These are phyloP conservation scores for Diaporthe vexans DNA, from an alignment of 2,329 filamentous ascomycete species.

Conservation along the genomic window DNA sequence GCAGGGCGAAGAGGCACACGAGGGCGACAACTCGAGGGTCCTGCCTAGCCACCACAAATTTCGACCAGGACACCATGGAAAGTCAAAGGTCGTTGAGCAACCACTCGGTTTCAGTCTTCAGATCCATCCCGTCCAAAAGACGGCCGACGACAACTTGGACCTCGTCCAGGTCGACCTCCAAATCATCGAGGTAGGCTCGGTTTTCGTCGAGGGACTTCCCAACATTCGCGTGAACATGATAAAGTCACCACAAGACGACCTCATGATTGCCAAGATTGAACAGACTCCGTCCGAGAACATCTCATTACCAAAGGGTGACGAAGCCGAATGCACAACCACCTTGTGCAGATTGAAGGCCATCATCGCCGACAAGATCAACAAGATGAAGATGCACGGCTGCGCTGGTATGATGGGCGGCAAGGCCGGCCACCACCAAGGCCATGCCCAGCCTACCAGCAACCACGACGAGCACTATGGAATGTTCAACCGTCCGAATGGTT, in stretches of 20 bases:
- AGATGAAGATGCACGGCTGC: conserved; percentile 56
- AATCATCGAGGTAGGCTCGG: conserved; percentile 71
- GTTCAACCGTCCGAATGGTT: conserved; percentile 48
- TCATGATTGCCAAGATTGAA: conserved; percentile 67
- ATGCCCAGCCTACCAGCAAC: conserved; percentile 38
- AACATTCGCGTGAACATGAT: conserved; percentile 73
- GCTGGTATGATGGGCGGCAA: conserved; percentile 52
- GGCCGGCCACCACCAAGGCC: conserved; percentile 28
- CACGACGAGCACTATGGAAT: conserved; percentile 38
- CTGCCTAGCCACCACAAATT: conserved; percentile 44
- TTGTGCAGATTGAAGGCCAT: conserved; percentile 70
- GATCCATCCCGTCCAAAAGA: conserved; percentile 58
- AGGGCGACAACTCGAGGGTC: conserved; percentile 40
- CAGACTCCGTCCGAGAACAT: conserved; percentile 50
- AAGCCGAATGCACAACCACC: conserved; percentile 56
- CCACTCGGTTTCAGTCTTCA: conserved; percentile 65
- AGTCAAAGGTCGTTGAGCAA: conserved; percentile 46
- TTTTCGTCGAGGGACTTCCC: conserved; percentile 68
- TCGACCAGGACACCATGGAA: conserved; percentile 41
- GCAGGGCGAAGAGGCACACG: conserved; percentile 43
- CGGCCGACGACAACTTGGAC: conserved; percentile 65
- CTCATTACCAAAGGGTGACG: conserved; percentile 46
- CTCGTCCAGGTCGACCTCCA: conserved; percentile 69
- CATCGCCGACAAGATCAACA: conserved; percentile 59
- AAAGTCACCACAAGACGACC: conserved; percentile 67